Percentiles rank a stretch among this genome's conserved stretches.
phyloP scores from a whole-genome alignment of 2,329 filamentous ascomycete genomes.

The Chalaropsis ovoidea region DNA sequence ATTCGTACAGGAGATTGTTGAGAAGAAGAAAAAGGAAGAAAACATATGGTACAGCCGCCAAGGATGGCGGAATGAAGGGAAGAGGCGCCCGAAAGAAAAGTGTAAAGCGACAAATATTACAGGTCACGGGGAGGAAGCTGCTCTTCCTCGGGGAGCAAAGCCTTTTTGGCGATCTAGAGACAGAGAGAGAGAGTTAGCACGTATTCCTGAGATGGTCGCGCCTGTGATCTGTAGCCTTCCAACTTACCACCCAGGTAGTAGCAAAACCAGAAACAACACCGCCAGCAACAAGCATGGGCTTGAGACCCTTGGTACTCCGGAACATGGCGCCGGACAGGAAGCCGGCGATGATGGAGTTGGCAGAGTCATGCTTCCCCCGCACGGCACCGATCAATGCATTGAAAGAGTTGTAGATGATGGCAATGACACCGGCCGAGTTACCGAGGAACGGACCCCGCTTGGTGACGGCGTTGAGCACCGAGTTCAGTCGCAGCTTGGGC shows the following conservation, averaged over 20 bases:
- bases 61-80: conserved; percentile 14
- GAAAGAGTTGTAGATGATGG: conserved; percentile 89
- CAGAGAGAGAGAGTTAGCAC: conserved; percentile 18
- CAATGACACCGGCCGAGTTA: conserved; percentile 90
- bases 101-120: conserved; percentile 17
- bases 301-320: conserved; percentile 83
- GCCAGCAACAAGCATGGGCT: conserved; percentile 90
- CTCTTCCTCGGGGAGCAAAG: conserved; percentile 24
- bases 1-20: conserved; percentile 24
- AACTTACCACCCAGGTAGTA: conserved; percentile 79
- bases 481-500: conserved; percentile 87
- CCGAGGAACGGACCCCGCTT: conserved; percentile 87
- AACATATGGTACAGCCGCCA: conserved; percentile 32
- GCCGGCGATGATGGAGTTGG: conserved; percentile 80
- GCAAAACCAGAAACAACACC: conserved; percentile 80
- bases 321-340: conserved; percentile 86
- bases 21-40: conserved; percentile 21
- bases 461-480: conserved; percentile 87
- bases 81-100: neutral
- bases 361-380: conserved; percentile 77
- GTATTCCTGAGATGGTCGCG: neutral
- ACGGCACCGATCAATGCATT: conserved; percentile 73
- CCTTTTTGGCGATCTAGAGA: conserved; percentile 26
- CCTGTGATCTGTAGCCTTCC: neutral
- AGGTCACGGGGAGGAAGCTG: conserved; percentile 23